Conservation (phyloP, 352 stramenopile genomes). For the Phytophthora chlamydospora region DNA sequence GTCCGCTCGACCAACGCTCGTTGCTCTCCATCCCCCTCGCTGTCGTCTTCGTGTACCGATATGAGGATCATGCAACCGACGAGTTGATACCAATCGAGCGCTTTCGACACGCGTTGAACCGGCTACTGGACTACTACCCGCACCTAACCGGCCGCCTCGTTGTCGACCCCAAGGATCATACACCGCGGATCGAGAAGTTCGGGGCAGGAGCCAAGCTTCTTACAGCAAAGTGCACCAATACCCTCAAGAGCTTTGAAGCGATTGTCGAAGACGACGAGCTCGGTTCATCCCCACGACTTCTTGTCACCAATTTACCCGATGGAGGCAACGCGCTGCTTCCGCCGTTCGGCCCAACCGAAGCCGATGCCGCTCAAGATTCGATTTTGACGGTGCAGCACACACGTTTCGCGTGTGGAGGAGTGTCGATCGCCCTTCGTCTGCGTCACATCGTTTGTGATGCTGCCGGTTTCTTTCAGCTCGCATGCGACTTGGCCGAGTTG, state of each 20-base stretch:
- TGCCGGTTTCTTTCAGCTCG: constrained; percentile 27
- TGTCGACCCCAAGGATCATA: constrained; percentile 7
- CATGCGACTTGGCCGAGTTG: constrained; percentile 15
- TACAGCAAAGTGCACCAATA: constrained; percentile 7
- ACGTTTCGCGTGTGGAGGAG: constrained; percentile 23
- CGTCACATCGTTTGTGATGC: constrained; percentile 35
- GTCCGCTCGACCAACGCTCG: constrained; percentile 25
- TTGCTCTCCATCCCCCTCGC: constrained; percentile 20
- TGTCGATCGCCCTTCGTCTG: constrained; percentile 26
- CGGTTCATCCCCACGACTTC: constrained; percentile 24
- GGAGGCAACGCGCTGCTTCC: constrained; percentile 29
- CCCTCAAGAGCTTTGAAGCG: constrained; percentile 3
- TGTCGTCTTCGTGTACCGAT: constrained; percentile 30
- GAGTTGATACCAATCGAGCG: constrained; percentile 18
- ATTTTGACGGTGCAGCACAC: constrained; percentile 35
- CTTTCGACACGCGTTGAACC: constrained; percentile 1
- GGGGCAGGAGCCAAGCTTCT: constrained; percentile 10
- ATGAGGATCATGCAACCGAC: neutral
- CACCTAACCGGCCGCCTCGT: constrained; percentile 18
- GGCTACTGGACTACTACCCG: constrained; percentile 17
- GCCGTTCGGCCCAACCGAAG: constrained; percentile 26
- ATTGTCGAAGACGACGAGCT: constrained; percentile 17
- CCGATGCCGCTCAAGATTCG: constrained; percentile 14
- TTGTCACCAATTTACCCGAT: constrained; percentile 19
- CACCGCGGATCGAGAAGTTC: constrained; percentile 11